Evolutionary conservation across 345 rosid genomes (phyloP).

Genomic region (Populus pruinosa): DNA sequence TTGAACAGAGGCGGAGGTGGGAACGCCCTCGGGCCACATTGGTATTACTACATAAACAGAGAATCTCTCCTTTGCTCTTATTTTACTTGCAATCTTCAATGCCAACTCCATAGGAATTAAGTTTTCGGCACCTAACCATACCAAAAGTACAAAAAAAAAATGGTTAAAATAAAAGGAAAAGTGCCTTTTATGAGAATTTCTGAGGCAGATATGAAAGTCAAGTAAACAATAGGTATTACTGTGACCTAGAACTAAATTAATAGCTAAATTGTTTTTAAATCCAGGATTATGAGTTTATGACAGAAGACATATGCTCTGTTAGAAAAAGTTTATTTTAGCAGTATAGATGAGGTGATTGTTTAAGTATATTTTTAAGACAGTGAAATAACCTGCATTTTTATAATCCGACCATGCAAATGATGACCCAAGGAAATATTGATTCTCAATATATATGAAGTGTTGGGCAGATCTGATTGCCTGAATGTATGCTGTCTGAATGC

Average conservation of each 20-base stretch:
- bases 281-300: not conserved
- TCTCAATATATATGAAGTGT: conserved; percentile 80
- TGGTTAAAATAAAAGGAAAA: not conserved
- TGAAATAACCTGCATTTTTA: conserved; percentile 65
- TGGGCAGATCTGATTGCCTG: conserved; percentile 87
- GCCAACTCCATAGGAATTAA: conserved; percentile 87
- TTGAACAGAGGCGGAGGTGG: conserved; percentile 68
- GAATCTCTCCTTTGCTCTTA: conserved; percentile 70
- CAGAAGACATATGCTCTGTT: not conserved
- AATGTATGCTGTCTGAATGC: conserved; percentile 88
- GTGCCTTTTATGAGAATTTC: not conserved
- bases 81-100: conserved; percentile 67
- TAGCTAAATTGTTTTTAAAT: not conserved
- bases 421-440: conserved; percentile 86
- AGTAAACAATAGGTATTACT: not conserved
- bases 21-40: conserved; percentile 92
- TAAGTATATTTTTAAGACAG: not conserved
- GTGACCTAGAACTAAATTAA: not conserved
- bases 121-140: conserved; percentile 76
- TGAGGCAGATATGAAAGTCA: not conserved
- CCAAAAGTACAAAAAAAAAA: not conserved
- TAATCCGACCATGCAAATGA: conserved; percentile 78
- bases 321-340: not conserved
- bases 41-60: conserved; percentile 74
- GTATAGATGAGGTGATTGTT: not conserved